Evolutionary conservation across 192 early-diverging fungal species (phyloP), one percentile per base, ranked within the genome.

Genomic region (Blastocladiella britannica): DNA sequence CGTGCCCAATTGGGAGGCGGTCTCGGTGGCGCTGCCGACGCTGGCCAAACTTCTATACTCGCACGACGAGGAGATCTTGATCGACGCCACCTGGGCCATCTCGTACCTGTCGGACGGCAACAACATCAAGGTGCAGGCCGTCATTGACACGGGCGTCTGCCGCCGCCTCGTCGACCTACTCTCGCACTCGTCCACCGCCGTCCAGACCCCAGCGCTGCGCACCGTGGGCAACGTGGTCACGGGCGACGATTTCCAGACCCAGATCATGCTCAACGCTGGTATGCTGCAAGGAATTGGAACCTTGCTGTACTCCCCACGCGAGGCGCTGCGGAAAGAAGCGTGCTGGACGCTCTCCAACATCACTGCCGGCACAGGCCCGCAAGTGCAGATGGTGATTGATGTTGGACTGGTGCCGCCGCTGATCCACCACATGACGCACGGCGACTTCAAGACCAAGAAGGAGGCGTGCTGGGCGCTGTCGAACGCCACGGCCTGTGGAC

Each of bases 311-410:
- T 85, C 84, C 60, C 82, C 87, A 51, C 92, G 90, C 67, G 94
- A 98, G 29, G 86, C 79, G 51, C 94, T 98, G 67, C 81, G 90
- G 63, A 98, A 98, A 79, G 94, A 98, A 70, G 89, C 93, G 52
- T 96, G 92, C 74, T 98, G 94, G 94, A 98, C 94, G 18, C 91
- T 98, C 54, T 93, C 91, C 26, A 98, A 98, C 75, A 87, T 98
- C 69, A 98, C 94, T 27, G 92, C 94, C 9, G 94, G 94, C 51
- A 93, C 86, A 67, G 73, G 86, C 22, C 64, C 68, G 23, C 93
- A 98, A 70, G 96, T 98, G 71, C 84, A 98, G 72, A 76, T 77
- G 28, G 83, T 98, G 51, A 93, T 98, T 59, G 89, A 98, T 55
- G 88, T 88, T 64, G 89, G 88, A 70, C 75, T 96, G 53, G 79